phyloP scores from a whole-genome alignment of 768 basidiomycete genomes.

The Amanita subjunquillea region DNA sequence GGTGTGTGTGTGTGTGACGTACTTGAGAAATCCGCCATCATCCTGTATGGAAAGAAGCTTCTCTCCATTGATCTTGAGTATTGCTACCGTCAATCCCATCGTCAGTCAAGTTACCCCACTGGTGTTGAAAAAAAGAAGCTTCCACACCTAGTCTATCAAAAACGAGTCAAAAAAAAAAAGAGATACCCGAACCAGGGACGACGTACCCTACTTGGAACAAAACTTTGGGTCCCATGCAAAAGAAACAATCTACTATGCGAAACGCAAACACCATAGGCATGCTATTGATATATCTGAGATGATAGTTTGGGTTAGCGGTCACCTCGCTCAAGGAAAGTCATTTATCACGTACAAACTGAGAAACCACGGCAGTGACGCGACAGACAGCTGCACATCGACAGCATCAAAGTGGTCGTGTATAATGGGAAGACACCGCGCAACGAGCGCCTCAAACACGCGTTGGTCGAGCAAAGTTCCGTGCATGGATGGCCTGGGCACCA shows the following conservation, averaged over 20 bases:
- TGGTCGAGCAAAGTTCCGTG: constrained; percentile 98
- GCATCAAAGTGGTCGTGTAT: constrained; percentile 86
- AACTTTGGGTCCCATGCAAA: constrained; percentile 98
- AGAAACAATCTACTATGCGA: constrained; percentile 94
- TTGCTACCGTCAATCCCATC: constrained; percentile 38
- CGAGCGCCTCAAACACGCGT: constrained; percentile 92
- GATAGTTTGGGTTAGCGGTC: too few species aligned
- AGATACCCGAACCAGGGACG: not conserved
- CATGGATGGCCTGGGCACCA: constrained; percentile 74
- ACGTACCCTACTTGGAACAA: constrained; percentile 96
- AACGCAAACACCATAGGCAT: constrained; percentile 98
- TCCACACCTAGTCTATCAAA: constrained; percentile 43
- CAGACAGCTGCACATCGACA: constrained; percentile 94
- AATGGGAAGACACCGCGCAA: constrained; percentile 80
- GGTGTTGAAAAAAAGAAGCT: not conserved
- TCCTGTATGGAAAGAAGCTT: constrained; percentile 88
- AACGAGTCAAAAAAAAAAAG: constrained; percentile 9
- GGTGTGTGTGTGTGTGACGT: constrained; percentile 12
- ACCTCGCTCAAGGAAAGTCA: too few species aligned
- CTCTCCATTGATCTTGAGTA: constrained; percentile 96
- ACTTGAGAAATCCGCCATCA: constrained; percentile 96
- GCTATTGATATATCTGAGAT: constrained; percentile 70
- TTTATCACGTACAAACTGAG: constrained; percentile 65
- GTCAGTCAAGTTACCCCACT: constrained; percentile 9
- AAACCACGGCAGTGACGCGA: constrained; percentile 98